Percentiles rank a stretch among this genome's conserved stretches.
Evolutionary conservation across 192 early-diverging fungal genomes (phyloP).

Genomic region (Backusella liffmaniae): DNA sequence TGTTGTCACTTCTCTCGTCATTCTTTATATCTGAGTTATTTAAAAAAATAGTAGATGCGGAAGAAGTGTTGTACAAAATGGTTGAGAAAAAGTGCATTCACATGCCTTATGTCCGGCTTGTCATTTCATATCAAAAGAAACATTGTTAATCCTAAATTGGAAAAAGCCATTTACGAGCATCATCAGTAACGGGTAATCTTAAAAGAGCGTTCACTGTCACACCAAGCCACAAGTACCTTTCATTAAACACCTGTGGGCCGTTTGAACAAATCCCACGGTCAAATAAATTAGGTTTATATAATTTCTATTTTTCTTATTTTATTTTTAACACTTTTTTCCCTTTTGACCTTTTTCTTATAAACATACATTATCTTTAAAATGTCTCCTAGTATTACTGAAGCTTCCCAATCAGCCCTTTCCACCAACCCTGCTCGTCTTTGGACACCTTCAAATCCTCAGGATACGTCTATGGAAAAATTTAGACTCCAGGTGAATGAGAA

Average conservation of each 20-base stretch:
- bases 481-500: slow-evolving; percentile 68
- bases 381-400: background rate
- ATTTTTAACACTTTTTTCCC: background rate
- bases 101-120: background rate
- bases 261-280: slow-evolving; percentile 13
- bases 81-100: background rate
- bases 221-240: background rate
- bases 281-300: background rate
- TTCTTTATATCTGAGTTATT: background rate
- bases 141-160: background rate
- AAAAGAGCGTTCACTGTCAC: background rate
- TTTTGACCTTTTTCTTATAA: background rate
- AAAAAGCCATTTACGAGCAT: background rate
- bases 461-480: slow-evolving; percentile 73
- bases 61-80: background rate
- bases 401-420: background rate
- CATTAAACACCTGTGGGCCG: slow-evolving; percentile 4
- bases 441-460: slow-evolving; percentile 53
- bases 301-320: background rate
- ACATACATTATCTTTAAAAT: background rate
- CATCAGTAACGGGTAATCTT: background rate
- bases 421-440: slow-evolving; percentile 56
- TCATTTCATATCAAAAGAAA: background rate
- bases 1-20: background rate
- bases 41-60: background rate